Evolutionary conservation across 345 rosid genomes (phyloP).

Genomic region (Lumnitzera littorea): DNA sequence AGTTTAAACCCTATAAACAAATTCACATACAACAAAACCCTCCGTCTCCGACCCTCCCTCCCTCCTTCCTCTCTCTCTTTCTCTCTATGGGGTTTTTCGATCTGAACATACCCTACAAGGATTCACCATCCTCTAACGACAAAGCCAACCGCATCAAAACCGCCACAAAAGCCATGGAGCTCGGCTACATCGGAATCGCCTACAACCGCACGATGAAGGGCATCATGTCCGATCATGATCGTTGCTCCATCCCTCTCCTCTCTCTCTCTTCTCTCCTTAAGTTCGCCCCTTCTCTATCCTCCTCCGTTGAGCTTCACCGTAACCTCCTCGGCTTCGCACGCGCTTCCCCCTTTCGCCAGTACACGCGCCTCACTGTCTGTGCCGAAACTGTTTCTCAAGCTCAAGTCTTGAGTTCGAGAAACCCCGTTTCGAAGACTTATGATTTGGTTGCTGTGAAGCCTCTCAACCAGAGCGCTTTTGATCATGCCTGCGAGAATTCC

Average conservation of each 20-base stretch:
- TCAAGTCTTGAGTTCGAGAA: constrained; percentile 57
- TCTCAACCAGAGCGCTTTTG: constrained; percentile 56
- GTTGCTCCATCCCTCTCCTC: constrained; percentile 50
- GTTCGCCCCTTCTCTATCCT: constrained; percentile 44
- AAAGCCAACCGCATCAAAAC: constrained; percentile 36
- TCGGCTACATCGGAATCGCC: constrained; percentile 64
- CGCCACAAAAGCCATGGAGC: constrained; percentile 65
- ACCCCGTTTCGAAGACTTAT: constrained; percentile 62
- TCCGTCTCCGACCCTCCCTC: too few species aligned
- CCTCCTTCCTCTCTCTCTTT: background rate
- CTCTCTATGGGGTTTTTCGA: constrained; percentile 71
- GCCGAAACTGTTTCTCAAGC: constrained; percentile 50
- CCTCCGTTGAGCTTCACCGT: constrained; percentile 70
- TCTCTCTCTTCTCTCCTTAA: constrained; percentile 59
- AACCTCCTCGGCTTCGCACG: constrained; percentile 58
- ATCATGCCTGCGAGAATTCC: constrained; percentile 58
- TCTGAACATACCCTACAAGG: constrained; percentile 49
- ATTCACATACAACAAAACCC: too few species aligned
- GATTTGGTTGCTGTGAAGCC: constrained; percentile 78
- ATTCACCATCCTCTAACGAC: constrained; percentile 17
- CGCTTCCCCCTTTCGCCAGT: constrained; percentile 72
- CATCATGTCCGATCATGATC: constrained; percentile 52
- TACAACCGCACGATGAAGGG: constrained; percentile 49
- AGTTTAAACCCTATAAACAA: too few species aligned
- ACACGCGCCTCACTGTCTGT: constrained; percentile 70